Percentiles rank a stretch among this genome's conserved stretches.
phyloP scores from a whole-genome alignment of 805 yeast genomes.

The Zygoascus biomembranicola region DNA sequence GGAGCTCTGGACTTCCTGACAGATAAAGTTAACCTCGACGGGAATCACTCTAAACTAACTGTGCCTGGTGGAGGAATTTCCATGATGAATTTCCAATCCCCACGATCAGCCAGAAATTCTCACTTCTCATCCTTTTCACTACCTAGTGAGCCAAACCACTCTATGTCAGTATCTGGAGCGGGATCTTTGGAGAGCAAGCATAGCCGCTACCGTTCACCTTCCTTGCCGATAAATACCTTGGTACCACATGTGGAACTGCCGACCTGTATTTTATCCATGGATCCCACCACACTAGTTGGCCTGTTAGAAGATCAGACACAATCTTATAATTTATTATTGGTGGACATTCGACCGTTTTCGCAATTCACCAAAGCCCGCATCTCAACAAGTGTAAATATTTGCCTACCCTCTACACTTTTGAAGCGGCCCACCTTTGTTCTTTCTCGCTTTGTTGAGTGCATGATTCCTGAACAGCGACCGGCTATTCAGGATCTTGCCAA shows the following conservation, averaged over 20 bases:
- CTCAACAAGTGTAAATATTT: constrained; percentile 57
- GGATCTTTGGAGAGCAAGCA: neutral
- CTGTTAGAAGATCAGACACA: neutral
- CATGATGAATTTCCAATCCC: neutral
- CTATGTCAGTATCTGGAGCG: neutral
- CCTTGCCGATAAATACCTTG: constrained; percentile 11
- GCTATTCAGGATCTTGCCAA: constrained; percentile 18
- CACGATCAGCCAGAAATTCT: neutral
- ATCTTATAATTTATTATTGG: constrained; percentile 34
- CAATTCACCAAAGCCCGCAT: constrained; percentile 58
- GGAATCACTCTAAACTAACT: neutral
- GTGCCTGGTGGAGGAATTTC: neutral
- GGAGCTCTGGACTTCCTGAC: neutral
- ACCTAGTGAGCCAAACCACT: neutral
- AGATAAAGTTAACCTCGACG: neutral
- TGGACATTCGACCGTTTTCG: constrained; percentile 77
- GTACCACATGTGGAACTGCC: constrained; percentile 6
- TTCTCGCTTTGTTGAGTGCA: constrained; percentile 28
- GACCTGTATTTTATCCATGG: neutral
- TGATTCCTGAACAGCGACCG: constrained; percentile 26
- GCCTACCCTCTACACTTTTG: constrained; percentile 82
- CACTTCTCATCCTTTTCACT: neutral
- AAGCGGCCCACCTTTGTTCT: constrained; percentile 68
- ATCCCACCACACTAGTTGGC: neutral
- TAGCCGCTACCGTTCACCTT: constrained; percentile 10